A percentile compares a stretch with the other conserved stretches of the same genome.
Evolutionary conservation across 495 filamentous ascomycete genomes (phyloP).

Genomic region (Corynascus novoguineensis): DNA sequence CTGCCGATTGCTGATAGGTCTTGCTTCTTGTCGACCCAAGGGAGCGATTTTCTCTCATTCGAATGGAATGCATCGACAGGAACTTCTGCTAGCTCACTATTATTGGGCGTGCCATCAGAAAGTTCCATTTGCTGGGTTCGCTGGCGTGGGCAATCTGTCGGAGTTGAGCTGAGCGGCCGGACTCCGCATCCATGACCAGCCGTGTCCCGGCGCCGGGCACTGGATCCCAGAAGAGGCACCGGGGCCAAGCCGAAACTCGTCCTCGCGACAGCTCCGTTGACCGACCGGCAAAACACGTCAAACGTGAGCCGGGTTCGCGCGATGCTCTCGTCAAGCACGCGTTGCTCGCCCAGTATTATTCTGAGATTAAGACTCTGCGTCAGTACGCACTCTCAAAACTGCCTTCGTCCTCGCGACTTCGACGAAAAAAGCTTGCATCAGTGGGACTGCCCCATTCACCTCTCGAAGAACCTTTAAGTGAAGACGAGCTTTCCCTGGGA

Average conservation of each 20-base stretch:
- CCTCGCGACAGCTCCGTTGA: slow-evolving; percentile 6
- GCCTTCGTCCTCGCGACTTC: slow-evolving; percentile 39
- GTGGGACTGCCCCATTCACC: slow-evolving; percentile 31
- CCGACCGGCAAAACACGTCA: slow-evolving; percentile 20
- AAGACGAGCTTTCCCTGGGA: slow-evolving; percentile 41
- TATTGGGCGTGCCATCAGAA: neutral
- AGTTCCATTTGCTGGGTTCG: neutral
- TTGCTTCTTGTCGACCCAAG: slow-evolving; percentile 6
- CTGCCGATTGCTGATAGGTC: slow-evolving; percentile 17
- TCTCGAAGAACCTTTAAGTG: slow-evolving; percentile 21
- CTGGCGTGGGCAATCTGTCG: neutral
- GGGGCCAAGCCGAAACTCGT: slow-evolving; percentile 2
- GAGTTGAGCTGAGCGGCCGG: slow-evolving; percentile 5
- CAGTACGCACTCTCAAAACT: slow-evolving; percentile 59
- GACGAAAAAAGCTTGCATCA: slow-evolving; percentile 42
- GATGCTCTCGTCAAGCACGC: slow-evolving; percentile 47
- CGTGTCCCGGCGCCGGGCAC: neutral
- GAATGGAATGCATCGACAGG: slow-evolving; percentile 3
- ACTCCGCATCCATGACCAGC: neutral
- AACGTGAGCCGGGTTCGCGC: neutral
- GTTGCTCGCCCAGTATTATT: slow-evolving; percentile 71
- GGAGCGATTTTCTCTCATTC: slow-evolving; percentile 1
- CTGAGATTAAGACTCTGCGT: slow-evolving; percentile 59
- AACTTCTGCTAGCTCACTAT: neutral
- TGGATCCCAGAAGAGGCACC: slow-evolving; percentile 23